Base-by-base conservation (phyloP, 2,329 filamentous ascomycete species). In the Phialocephala subalpina region DNA sequence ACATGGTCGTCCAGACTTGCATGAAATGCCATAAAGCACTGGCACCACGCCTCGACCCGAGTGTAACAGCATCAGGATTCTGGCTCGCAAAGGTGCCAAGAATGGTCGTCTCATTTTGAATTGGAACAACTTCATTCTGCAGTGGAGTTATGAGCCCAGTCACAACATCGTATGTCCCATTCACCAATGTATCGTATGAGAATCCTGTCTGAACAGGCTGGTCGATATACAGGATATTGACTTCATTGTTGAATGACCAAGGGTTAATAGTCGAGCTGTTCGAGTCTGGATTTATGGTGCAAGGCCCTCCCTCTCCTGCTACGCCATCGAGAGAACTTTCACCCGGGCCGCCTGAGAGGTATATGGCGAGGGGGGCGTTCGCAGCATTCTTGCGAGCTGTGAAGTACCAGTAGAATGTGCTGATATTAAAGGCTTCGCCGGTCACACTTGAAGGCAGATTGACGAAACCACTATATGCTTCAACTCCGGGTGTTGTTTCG, bases 201-300 rank as follows among this genome's bases (percentile, higher is more conserved):
- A 90, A 87, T 35, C 86, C 86, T 52, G 91, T 85, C 75, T 91
- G 87, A 64, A 87, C 87, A 11, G 88, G 89, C 83, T 93, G 82
- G 67, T 84, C 83, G 29, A 82, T 73, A 65, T 78, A 82, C n/a
- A 82, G 71, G 75, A 87, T 78, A 68, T 87, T 87, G 42, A 82
- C 83, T 63, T 80, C 79, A 42, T 81, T 82, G 72, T 90, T 87
- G 87, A 87, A 91, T 11, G 86, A 85, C 84, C 86, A 90, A 52
- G 86, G 86, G 47, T 79, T 79, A 57, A 83, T 70, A 56, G 81
- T 69, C 36, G 82, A 78, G 64, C 78, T 77, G 70, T 85, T 78
- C 36, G 85, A 74, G 55, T 84, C 75, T 67, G 58, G 38, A 4
- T 47, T 35, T 7, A 72, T 53, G 18, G 60, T 62, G 36, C 80